phyloP scores from a whole-genome alignment of 257 asterid genomes.

The Cynanchum wilfordii region DNA sequence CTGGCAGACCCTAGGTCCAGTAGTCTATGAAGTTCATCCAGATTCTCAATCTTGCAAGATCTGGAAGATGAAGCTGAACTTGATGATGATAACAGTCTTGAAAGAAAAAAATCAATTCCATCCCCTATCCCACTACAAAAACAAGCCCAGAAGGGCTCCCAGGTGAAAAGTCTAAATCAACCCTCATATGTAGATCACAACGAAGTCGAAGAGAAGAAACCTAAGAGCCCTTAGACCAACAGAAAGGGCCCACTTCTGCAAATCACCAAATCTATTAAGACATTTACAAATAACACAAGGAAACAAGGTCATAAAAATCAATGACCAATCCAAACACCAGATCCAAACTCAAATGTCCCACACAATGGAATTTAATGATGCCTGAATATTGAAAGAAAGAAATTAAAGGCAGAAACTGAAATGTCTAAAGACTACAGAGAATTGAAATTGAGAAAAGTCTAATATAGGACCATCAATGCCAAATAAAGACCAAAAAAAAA shows the following conservation, averaged over 20 bases:
- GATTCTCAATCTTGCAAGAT: too few species aligned
- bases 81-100: too few species aligned
- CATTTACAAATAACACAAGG: neutral
- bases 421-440: neutral
- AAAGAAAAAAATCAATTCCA: too few species aligned
- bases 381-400: neutral
- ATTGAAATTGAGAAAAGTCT: neutral
- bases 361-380: neutral
- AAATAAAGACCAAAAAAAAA: neutral
- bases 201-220: too few species aligned
- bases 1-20: too few species aligned
- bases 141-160: too few species aligned
- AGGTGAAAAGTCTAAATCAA: too few species aligned
- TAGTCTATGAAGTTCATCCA: too few species aligned
- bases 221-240: too few species aligned
- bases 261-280: neutral
- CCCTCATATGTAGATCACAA: too few species aligned
- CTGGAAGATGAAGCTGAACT: too few species aligned
- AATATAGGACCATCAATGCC: neutral
- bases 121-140: too few species aligned
- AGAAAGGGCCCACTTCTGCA: neutral
- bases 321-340: neutral
- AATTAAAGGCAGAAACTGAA: neutral
- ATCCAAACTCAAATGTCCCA: neutral
- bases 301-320: neutral